Base-by-base conservation (phyloP, 129 eudicot species). In the Mikania micrantha region DNA sequence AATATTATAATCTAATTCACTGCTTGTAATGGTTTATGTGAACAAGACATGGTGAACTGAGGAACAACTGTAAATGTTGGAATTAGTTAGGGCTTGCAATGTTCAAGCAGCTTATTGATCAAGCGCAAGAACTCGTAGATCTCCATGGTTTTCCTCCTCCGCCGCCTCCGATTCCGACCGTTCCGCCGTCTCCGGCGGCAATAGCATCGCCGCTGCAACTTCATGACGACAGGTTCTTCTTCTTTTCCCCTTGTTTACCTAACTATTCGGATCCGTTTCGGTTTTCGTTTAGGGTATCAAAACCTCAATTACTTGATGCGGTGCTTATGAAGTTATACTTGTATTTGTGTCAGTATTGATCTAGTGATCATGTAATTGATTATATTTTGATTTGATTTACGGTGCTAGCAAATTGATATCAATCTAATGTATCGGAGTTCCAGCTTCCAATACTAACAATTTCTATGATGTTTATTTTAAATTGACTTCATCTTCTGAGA, bases 61-160 rank as follows among this genome's bases (percentile, higher is more conserved):
- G 9, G 49, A 22, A 54, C 50, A n/a, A 15, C 57, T 48, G 52
- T 40, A 63, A 34, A 44, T 45, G 57, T 16, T 47, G 56, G 45
- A 9, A 7, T 54, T 38, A 39, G 12, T 21, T 39, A 74, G 81
- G 53, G 58, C 75, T 42, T 73, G 78, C 70, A 71, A 85, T 83
- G 92, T 79, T 80, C 64, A 69, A 75, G 80, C 85, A 83, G 58
- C 75, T 86, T 69, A 86, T 86, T 54, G 78, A 80, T 50, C 83
- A 86, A 67, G 32, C 80, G 34, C 83, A 82, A 77, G 67, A 82
- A 35, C 69, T 82, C 64, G 52, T 82, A 36, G 76, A 82, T 60
- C 88, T 80, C 78, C 77, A 82, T 76, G 84, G 75, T 42, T 75
- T 74, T 62, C 74, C 80, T 77, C 66, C 78, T 56, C 53, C 70